Evolutionary conservation across 768 basidiomycete species (phyloP).

Genomic region (Amyloporia xantha): DNA sequence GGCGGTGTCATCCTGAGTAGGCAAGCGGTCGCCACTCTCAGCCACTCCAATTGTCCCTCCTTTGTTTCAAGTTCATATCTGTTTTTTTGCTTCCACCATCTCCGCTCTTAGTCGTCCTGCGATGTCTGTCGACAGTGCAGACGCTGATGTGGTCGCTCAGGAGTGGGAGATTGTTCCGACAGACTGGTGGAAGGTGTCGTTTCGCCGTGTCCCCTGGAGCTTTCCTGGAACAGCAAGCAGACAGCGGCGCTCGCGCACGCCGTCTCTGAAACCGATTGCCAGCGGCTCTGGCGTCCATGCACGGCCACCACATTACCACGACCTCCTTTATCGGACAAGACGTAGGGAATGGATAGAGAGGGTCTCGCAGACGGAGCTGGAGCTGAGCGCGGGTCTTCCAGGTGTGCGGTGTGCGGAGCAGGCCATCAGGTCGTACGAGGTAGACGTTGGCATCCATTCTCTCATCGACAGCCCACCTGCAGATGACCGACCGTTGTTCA

Average conservation of each 20-base stretch:
- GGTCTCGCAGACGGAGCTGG: constrained; percentile 10
- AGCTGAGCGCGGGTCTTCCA: constrained; percentile 15
- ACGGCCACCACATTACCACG: constrained; percentile 17
- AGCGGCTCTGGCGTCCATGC: constrained; percentile 4
- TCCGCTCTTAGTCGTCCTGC: not conserved
- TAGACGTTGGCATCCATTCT: constrained; percentile 16
- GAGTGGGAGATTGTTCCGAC: constrained; percentile 12
- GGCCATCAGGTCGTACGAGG: constrained; percentile 18
- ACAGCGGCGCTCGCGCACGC: not conserved
- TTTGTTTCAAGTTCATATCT: not conserved
- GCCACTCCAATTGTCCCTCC: not conserved
- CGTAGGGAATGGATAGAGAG: constrained; percentile 2
- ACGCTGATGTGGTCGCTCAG: not conserved
- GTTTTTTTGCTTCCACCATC: not conserved
- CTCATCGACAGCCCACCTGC: not conserved
- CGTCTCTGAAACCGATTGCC: not conserved
- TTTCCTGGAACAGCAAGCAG: not conserved
- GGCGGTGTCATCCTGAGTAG: not conserved
- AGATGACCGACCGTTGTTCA: constrained; percentile 3
- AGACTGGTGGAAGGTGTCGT: constrained; percentile 18
- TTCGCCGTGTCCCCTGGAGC: constrained; percentile 12
- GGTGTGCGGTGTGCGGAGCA: constrained; percentile 21
- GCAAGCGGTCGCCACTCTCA: not conserved
- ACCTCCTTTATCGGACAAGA: constrained; percentile 12
- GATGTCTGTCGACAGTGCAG: not conserved